Evolutionary conservation across 495 filamentous ascomycete genomes (phyloP), one percentile per base, ranked within the genome.

Genomic region (Jackrogersella minutella): DNA sequence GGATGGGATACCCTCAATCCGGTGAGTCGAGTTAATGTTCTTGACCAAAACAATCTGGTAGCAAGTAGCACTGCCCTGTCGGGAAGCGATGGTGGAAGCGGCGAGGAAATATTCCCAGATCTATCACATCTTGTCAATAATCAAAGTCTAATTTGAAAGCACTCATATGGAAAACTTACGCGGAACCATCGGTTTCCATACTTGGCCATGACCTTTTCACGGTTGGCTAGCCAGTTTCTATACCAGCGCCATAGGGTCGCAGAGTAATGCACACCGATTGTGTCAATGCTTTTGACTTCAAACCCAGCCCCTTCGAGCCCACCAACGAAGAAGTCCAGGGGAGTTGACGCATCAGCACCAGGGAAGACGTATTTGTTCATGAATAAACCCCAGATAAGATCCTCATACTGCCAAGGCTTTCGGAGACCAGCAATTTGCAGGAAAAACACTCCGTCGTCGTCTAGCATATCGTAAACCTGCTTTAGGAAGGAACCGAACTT

Each of bases 91-190:
- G 72, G 92, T 97, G 2, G 93, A 92, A 72, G 87, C 90, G 52
- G 96, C 92, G 66, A 99, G 88, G 89, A 99, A 99, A 83, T 87
- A 97, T 76, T 98, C 94, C 95, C 95, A 99, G 76, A 98, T 96
- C 93, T 97, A 64, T 33, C 39, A 37, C 14, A 9, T 46, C 10
- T 57, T 34, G 41, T 64, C 30, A 13, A 37, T 34, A 33, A 22
- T 22, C 4, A 16, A 33, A 11, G 34, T 7, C 8, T 24, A 16
- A 41, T 34, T 26, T 30, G 16, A 16, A 3, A 50, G 17, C 30
- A 4, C 22, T 28, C 49, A 14, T 2, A 41, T 21, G 2, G 51
- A 39, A 49, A 68, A 85, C 91, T 83, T 85, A 96, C 93, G 78
- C 93, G 88, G 85, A 93, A 99, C 95, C 95, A 99, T 68, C 91